These are phyloP conservation scores for Grifola frondosa DNA, from an alignment of 1,284 basidiomycete species.

Conservation along the genomic window DNA sequence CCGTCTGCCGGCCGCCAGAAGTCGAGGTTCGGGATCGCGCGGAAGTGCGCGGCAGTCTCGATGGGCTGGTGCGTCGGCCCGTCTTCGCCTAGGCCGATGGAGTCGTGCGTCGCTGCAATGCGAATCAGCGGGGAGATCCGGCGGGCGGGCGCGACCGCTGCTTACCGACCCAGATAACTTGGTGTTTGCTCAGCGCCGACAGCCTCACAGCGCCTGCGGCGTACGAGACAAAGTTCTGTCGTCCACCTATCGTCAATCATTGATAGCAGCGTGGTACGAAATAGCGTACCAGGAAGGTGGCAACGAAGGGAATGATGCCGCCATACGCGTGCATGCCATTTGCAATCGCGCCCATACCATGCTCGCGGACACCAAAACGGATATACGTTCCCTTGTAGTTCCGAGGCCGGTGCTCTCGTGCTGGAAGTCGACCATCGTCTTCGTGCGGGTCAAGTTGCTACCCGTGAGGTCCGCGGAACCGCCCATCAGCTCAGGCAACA, in stretches of 20 bases:
- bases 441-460: constrained; percentile 88
- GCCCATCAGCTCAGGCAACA: constrained; percentile 83
- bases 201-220: constrained; percentile 90
- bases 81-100: constrained; percentile 91
- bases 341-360: constrained; percentile 95
- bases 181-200: constrained; percentile 86
- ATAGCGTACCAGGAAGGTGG: constrained; percentile 76
- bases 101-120: constrained; percentile 77
- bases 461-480: constrained; percentile 94
- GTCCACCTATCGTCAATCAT: too few relatives aligned
- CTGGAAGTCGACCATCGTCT: constrained; percentile 89
- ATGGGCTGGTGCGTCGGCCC: constrained; percentile 96
- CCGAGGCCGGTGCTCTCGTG: constrained; percentile 84
- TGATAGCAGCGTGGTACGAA: not conserved
- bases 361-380: constrained; percentile 96
- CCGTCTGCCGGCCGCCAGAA: constrained; percentile 94
- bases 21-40: constrained; percentile 87
- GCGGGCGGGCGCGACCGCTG: constrained; percentile 30
- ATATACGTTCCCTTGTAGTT: constrained; percentile 88
- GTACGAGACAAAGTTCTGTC: constrained; percentile 95
- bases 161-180: constrained; percentile 89
- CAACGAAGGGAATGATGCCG: constrained; percentile 81
- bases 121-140: not conserved
- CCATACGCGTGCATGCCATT: constrained; percentile 89
- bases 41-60: constrained; percentile 85